phyloP scores from a whole-genome alignment of 306 rosid genomes.

The Rubus parviflorus region DNA sequence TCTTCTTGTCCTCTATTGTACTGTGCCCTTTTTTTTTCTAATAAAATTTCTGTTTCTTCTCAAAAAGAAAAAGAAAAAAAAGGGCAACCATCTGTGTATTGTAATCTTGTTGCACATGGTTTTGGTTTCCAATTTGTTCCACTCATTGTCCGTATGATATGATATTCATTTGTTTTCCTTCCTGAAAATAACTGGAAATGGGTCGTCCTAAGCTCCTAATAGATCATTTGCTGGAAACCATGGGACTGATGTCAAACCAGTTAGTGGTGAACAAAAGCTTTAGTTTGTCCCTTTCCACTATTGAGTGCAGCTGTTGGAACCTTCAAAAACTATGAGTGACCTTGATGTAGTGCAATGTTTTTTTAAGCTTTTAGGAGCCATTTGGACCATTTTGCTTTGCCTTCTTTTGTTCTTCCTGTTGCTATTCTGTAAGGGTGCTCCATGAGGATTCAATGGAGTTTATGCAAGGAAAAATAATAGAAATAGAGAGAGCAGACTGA shows the following conservation, averaged over 20 bases:
- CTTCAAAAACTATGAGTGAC: background rate
- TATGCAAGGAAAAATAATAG: background rate
- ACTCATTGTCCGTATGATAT: background rate
- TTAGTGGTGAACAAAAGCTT: background rate
- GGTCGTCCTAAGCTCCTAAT: background rate
- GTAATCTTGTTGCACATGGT: background rate
- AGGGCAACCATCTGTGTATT: constrained; percentile 3
- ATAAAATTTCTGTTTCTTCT: background rate
- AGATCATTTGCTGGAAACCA: background rate
- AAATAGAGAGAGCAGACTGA: background rate
- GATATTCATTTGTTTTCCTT: background rate
- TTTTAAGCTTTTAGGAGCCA: background rate
- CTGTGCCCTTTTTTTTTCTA: background rate
- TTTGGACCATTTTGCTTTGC: constrained; percentile 4
- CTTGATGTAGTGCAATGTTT: background rate
- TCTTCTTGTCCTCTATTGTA: background rate
- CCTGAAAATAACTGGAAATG: constrained; percentile 3
- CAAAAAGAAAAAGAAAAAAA: background rate
- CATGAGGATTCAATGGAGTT: background rate
- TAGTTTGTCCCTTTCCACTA: too few relatives aligned
- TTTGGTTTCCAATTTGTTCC: background rate
- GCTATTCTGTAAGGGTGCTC: background rate
- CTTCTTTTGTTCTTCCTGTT: background rate
- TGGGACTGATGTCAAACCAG: background rate
- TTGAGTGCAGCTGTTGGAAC: background rate